Evolutionary conservation across 2,329 filamentous ascomycete genomes (phyloP), one percentile per base, ranked within the genome.

Genomic region (Colletotrichum liaoningense): DNA sequence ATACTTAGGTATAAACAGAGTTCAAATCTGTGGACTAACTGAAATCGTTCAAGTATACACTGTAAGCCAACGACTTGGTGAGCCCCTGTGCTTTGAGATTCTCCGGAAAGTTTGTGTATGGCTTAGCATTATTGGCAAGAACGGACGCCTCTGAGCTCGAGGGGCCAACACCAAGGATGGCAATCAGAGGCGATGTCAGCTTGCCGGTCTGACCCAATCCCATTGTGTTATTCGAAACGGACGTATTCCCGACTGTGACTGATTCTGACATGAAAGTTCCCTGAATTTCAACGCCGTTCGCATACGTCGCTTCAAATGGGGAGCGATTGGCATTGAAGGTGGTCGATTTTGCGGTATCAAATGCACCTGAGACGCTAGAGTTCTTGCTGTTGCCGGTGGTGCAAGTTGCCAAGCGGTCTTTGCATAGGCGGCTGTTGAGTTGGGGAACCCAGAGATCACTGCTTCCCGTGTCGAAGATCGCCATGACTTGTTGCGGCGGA

Each of bases 391-490:
- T 54, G 19, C 28, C 22, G 19, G 42, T 49, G 7, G 22, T 56
- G n/a, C 63, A 66, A 16, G 49, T 54, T 22, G 49, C 52, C 6
- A 35, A 16, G 1, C 58, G 58, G 19, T 63, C 54, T n/a, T 63
- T 38, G 52, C 67, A 69, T 11, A 69, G 26, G 3, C 58, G n/a
- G 30, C 67, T 69, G 35, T 55, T 33, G 49, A 33, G 52, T 24
- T 69, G 67, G 3, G 67, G 59, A 7, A 69, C 67, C 49, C 59
- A 56, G 19, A 63, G 33, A 54, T 69, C 59, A n/a, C 67, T 69
- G 35, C 67, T 69, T 22, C 67, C 67, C 2, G 67, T 69, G 35
- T 69, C 67, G 59, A 69, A 57, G 52, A 69, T 63, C 16, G 30
- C 67, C 4, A 52, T 58, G 24, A 69, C 54, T n/a, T 42, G 28